Conservation (phyloP, 495 filamentous ascomycete genomes). For the Thermothielavioides terrestris region DNA sequence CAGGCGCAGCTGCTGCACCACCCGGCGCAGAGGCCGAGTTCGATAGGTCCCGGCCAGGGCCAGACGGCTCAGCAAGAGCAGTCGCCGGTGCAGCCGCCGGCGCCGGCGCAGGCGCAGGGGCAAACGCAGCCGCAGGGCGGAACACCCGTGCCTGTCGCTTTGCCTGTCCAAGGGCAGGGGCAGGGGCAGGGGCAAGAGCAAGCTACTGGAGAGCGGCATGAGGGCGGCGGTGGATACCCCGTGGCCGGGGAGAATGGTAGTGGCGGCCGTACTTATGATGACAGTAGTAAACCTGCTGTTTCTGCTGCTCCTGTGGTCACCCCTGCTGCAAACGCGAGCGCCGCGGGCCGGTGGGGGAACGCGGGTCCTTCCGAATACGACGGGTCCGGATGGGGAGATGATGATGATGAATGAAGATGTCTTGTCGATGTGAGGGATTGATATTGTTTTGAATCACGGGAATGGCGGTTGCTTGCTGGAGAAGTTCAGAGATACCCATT, state of each 20-base stretch:
- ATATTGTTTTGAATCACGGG: too few species aligned
- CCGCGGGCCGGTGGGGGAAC: conserved; percentile 8
- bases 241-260: too few species aligned
- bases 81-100: too few species aligned
- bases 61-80: not conserved
- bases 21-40: not conserved
- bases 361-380: conserved; percentile 14
- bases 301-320: not conserved
- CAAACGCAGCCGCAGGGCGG: too few species aligned
- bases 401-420: conserved; percentile 11
- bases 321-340: not conserved
- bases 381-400: conserved; percentile 22
- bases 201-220: not conserved
- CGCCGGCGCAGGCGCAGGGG: too few species aligned
- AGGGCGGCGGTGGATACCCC: too few species aligned
- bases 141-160: too few species aligned
- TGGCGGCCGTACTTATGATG: too few species aligned
- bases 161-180: not conserved
- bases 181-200: not conserved
- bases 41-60: not conserved
- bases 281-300: too few species aligned
- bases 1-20: not conserved
- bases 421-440: too few species aligned
- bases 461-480: too few species aligned
- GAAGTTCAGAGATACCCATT: too few species aligned